Evolutionary conservation across 1,284 basidiomycete genomes (phyloP).

Genomic region (Thecaphora thlaspeos): DNA sequence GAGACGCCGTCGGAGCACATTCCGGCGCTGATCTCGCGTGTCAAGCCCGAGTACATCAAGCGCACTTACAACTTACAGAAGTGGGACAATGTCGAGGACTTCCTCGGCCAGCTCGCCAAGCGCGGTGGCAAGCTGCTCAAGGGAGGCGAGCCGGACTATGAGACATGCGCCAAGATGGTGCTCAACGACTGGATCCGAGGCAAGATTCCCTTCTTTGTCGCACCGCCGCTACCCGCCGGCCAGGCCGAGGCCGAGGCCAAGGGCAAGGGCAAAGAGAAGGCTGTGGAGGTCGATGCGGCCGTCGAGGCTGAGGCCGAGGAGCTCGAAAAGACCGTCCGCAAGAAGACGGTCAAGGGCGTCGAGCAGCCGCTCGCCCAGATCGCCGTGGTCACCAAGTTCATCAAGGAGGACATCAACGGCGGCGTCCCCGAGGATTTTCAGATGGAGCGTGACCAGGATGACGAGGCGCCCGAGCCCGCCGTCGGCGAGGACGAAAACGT

Average conservation of each 20-base stretch:
- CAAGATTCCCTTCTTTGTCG: constrained; percentile 83
- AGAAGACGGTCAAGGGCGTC: constrained; percentile 63
- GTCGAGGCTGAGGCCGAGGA: constrained; percentile 17
- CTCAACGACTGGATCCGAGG: constrained; percentile 97
- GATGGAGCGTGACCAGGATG: constrained; percentile 47
- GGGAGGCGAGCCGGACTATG: constrained; percentile 89
- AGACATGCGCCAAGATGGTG: constrained; percentile 90
- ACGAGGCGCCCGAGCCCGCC: constrained; percentile 33
- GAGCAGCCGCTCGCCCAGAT: constrained; percentile 65
- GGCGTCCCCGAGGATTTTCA: constrained; percentile 52
- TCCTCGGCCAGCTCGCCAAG: constrained; percentile 80
- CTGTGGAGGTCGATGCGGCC: constrained; percentile 7
- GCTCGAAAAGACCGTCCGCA: constrained; percentile 36
- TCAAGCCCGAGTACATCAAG: constrained; percentile 87
- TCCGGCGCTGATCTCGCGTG: constrained; percentile 78
- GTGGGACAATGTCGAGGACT: constrained; percentile 67
- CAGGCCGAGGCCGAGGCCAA: constrained; percentile 13
- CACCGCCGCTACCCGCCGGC: constrained; percentile 67
- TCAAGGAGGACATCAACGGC: constrained; percentile 55
- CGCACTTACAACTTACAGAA: constrained; percentile 71
- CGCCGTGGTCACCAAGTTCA: constrained; percentile 64
- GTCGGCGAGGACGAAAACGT: constrained; percentile 38
- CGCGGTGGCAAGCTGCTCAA: constrained; percentile 89
- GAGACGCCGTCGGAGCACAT: constrained; percentile 92
- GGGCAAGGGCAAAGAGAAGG: constrained; percentile 32